A percentile compares a stretch with the other conserved stretches of the same genome.
Conservation (phyloP, 225 moss, liverwort and hornwort species). For the Climacium dendroides region DNA sequence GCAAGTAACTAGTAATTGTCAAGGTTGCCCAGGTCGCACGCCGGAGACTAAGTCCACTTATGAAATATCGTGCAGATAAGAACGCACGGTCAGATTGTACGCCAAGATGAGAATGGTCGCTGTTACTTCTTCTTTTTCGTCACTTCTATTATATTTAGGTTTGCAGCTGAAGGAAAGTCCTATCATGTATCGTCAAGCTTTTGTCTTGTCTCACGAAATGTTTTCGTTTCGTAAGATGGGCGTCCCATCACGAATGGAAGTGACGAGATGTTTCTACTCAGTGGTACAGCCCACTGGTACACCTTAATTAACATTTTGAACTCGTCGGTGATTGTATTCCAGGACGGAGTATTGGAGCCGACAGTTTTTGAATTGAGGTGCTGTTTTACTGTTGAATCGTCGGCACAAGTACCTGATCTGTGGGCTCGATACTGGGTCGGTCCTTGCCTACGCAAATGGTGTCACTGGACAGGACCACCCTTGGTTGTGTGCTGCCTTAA, state of each 20-base stretch:
- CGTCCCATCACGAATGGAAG: background rate
- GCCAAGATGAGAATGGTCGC: background rate
- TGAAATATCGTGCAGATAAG: background rate
- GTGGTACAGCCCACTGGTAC: background rate
- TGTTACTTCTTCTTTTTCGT: background rate
- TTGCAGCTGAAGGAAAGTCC: background rate
- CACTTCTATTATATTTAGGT: background rate
- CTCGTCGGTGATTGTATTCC: background rate
- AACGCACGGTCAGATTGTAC: background rate
- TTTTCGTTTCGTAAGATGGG: background rate
- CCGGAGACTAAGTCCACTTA: background rate
- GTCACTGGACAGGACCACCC: background rate
- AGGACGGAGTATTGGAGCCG: background rate
- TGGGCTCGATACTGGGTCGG: background rate
- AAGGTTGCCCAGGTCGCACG: background rate
- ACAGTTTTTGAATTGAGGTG: background rate
- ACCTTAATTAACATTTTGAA: background rate
- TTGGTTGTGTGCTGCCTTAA: background rate
- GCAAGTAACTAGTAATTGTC: background rate
- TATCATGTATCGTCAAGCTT: background rate
- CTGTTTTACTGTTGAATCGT: background rate
- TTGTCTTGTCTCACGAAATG: background rate
- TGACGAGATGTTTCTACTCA: background rate
- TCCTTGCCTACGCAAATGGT: background rate
- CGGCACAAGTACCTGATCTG: background rate